Evolutionary conservation across 1,284 basidiomycete species (phyloP), one percentile per base, ranked within the genome.

Genomic region (Cryptococcus sp.): DNA sequence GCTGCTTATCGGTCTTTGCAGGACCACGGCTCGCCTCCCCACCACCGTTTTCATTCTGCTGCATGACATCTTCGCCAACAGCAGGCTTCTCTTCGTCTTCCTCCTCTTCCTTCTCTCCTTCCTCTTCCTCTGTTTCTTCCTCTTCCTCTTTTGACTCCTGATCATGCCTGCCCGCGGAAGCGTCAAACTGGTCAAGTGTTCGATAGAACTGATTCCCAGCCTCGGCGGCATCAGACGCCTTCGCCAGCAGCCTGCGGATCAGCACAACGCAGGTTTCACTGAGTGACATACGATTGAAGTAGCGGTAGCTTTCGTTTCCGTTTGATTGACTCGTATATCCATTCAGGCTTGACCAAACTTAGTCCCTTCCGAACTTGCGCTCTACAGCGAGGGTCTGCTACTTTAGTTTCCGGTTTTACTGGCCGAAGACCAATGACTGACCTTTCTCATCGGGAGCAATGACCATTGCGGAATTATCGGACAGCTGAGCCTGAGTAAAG

Each of bases 301-400:
- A 91, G 70, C 0, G 88, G 84, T 13, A 84, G 67, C 14, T 78
- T 73, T 49, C 80, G 74, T 14, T 78, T 79, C 25, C 78, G 75
- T 3, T 79, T 76, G 41, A 92, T 79, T n/a, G 85, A 90, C 63
- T 91, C 87, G 42, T 79, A 69, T 46, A 96, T 78, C 90, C 91
- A 96, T 28, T 80, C 75, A 0, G 91, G 88, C 49, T 80, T 83
- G 50, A 94, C 76, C 46, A 93, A 81, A 63, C 89, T 86, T 56
- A 85, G 59, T 1, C 68, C 70, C 34, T 73, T 70, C 39, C 66
- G 62, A 31, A 67, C 70, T 82, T 85, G 62, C 81, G 78, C 64
- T 80, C 68, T 72, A 24, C 65, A 69, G 46, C 64, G 54, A 16
- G 75, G 67, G 31, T 62, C 72, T 75, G 48, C 11, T 4, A 25